Evolutionary conservation across 1,284 basidiomycete genomes (phyloP).

Genomic region (Clitocybe nebularis): DNA sequence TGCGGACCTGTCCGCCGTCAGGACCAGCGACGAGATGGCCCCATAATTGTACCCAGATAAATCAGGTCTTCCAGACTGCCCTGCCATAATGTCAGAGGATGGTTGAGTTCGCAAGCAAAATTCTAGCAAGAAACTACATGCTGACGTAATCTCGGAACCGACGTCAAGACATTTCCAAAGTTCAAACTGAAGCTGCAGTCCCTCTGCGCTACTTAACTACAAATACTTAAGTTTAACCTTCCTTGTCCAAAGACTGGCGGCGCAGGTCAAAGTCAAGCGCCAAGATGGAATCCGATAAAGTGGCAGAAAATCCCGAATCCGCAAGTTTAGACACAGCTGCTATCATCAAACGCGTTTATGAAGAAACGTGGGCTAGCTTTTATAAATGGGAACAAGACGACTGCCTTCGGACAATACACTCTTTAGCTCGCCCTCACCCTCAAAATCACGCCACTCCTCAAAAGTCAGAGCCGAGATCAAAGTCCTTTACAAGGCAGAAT

Average conservation of each 20-base stretch:
- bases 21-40: slow-evolving; percentile 82
- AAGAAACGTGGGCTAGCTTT: slow-evolving; percentile 15
- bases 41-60: slow-evolving; percentile 88
- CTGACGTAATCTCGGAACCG: no score
- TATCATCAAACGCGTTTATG: slow-evolving; percentile 7
- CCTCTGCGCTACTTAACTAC: background rate
- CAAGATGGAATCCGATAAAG: no score
- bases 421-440: slow-evolving; percentile 12
- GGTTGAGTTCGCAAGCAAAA: no score
- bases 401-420: slow-evolving; percentile 13
- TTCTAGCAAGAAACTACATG: no score
- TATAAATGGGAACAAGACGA: slow-evolving; percentile 19
- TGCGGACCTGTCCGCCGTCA: slow-evolving; percentile 76
- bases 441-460: background rate
- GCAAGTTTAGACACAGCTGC: background rate
- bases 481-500: no score
- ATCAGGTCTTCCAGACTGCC: slow-evolving; percentile 54
- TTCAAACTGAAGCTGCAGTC: background rate
- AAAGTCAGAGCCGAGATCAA: no score
- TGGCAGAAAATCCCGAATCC: no score
- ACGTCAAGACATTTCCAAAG: no score
- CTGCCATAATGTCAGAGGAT: slow-evolving; percentile 12
- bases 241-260: no score
- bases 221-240: background rate
- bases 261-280: no score